Evolutionary conservation across 225 moss, liverwort and hornwort genomes (phyloP).

Genomic region (Rhytidiadelphus loreus): DNA sequence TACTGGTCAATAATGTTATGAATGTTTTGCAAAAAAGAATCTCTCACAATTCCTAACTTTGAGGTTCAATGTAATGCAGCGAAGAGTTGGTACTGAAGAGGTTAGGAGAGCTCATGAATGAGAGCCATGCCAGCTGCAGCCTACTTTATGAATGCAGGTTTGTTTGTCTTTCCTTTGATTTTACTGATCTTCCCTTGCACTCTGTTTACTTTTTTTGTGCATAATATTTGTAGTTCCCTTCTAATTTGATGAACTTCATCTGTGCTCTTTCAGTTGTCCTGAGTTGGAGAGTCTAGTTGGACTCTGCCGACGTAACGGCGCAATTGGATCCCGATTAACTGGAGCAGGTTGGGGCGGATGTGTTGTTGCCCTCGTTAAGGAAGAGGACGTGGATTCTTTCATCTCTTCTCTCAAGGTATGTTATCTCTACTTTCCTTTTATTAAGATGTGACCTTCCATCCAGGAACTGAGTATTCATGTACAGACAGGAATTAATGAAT

Average conservation of each 20-base stretch:
- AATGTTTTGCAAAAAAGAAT: background rate
- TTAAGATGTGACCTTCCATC: background rate
- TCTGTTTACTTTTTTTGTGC: background rate
- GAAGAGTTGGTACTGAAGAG: slow-evolving; percentile 47
- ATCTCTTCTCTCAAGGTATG: slow-evolving; percentile 63
- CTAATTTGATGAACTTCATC: background rate
- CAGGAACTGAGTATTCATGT: background rate
- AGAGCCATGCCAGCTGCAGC: slow-evolving; percentile 92
- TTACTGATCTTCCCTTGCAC: background rate
- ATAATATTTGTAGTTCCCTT: background rate
- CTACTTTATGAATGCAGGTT: slow-evolving; percentile 84
- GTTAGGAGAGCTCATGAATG: slow-evolving; percentile 79
- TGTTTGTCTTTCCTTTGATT: background rate
- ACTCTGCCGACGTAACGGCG: slow-evolving; percentile 53
- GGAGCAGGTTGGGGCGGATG: slow-evolving; percentile 99
- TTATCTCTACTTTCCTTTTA: background rate
- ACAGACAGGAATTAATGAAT: background rate
- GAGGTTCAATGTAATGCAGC: slow-evolving; percentile 7
- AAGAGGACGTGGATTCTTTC: slow-evolving; percentile 52
- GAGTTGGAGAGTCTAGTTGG: slow-evolving; percentile 81
- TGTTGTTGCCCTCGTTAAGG: slow-evolving; percentile 78
- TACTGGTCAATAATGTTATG: background rate
- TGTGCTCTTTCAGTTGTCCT: slow-evolving; percentile 50
- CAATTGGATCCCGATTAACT: slow-evolving; percentile 76
- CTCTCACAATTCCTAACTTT: background rate